Percentiles rank a stretch among this genome's conserved stretches.
These are phyloP conservation scores for Fraxinus latifolia DNA, from an alignment of 305 asterid genomes.

Conservation along the genomic window DNA sequence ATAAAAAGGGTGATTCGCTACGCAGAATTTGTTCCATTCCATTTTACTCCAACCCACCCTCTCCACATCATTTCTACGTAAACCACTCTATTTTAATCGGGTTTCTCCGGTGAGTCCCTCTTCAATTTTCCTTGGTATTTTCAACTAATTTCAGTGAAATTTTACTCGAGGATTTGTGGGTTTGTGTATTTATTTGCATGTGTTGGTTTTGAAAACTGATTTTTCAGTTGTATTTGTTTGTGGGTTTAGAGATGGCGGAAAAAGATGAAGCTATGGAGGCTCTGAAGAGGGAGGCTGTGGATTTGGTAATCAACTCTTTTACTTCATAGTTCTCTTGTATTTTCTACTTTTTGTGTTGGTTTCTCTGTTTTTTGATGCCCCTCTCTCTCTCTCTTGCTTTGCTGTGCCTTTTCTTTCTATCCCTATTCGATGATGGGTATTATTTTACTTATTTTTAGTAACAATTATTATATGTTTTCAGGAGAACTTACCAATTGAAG, in stretches of 20 bases:
- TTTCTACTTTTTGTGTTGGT: not conserved
- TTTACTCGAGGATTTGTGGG: not conserved
- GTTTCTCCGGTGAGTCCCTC: constrained; percentile 9
- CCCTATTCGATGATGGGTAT: not conserved
- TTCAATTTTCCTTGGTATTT: not conserved
- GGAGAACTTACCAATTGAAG: constrained; percentile 63
- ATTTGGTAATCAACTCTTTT: constrained; percentile 41
- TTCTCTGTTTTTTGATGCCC: not conserved
- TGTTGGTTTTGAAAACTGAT: not conserved
- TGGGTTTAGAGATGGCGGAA: constrained; percentile 40
- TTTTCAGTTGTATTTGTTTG: not conserved
- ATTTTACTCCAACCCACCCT: constrained; percentile 4
- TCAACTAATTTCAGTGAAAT: not conserved
- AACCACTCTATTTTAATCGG: not conserved
- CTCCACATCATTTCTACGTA: constrained; percentile 6
- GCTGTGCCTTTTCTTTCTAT: not conserved
- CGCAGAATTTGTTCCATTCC: constrained; percentile 9
- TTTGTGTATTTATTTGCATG: constrained; percentile 12
- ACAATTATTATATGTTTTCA: constrained; percentile 7
- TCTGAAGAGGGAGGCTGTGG: constrained; percentile 62
- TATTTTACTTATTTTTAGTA: not conserved
- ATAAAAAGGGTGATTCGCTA: not conserved
- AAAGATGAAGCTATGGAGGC: constrained; percentile 70
- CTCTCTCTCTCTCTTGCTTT: not conserved
- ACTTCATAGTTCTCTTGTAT: not conserved